A percentile compares a stretch with the other conserved stretches of the same genome.
phyloP scores from a whole-genome alignment of 2,329 filamentous ascomycete species.

The Colletotrichum paranaense region DNA sequence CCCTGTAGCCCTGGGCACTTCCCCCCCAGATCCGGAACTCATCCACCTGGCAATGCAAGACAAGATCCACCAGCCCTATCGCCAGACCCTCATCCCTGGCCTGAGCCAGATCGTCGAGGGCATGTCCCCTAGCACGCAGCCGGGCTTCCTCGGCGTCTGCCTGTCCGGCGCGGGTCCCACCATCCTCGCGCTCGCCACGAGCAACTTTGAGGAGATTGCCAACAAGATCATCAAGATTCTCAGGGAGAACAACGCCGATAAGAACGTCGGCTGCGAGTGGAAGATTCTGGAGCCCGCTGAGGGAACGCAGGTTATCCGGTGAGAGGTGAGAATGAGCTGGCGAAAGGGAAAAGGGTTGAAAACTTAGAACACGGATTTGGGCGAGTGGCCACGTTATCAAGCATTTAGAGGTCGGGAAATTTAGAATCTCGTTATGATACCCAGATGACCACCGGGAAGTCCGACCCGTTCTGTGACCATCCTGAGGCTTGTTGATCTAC shows the following conservation, averaged over 20 bases:
- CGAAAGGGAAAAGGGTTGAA: not conserved
- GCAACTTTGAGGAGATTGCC: constrained; percentile 90
- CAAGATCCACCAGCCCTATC: constrained; percentile 96
- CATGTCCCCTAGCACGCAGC: constrained; percentile 88
- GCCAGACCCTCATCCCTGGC: constrained; percentile 90
- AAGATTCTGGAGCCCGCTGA: constrained; percentile 89
- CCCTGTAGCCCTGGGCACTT: constrained; percentile 88
- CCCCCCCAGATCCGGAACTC: constrained; percentile 89
- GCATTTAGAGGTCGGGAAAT: not conserved
- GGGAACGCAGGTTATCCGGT: constrained; percentile 63
- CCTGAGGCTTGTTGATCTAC: no score
- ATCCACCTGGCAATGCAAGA: constrained; percentile 99
- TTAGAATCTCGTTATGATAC: constrained; percentile 7
- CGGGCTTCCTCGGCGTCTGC: constrained; percentile 92
- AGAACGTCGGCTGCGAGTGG: constrained; percentile 86
- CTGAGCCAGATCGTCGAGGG: constrained; percentile 90
- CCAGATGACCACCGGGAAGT: not conserved
- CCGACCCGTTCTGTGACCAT: not conserved
- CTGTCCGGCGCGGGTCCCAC: constrained; percentile 95
- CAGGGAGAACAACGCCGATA: constrained; percentile 63
- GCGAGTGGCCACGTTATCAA: not conserved
- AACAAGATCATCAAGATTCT: constrained; percentile 81
- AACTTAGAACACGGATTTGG: not conserved
- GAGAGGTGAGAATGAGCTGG: not conserved
- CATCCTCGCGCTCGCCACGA: constrained; percentile 90